Conservation (phyloP, 2,329 filamentous ascomycete genomes). For the Coniochaeta ligniaria region DNA sequence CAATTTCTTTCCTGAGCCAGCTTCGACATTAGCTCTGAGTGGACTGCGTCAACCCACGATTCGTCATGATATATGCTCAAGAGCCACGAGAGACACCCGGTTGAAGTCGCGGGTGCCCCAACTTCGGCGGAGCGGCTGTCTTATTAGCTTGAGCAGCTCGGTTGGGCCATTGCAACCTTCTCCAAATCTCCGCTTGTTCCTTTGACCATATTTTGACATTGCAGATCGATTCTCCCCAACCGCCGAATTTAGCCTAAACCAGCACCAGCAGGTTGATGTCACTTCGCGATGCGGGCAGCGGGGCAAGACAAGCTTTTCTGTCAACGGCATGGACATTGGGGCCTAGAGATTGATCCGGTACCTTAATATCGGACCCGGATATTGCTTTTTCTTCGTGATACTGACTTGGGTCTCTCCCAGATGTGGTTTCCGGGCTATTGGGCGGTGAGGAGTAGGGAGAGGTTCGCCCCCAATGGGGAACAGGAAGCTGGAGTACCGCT, state of each 20-base stretch:
- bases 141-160: neutral
- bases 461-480: neutral
- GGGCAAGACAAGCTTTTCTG: neutral
- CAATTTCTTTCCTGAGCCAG: neutral
- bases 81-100: neutral
- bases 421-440: neutral
- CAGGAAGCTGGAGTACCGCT: neutral
- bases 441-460: neutral
- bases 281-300: neutral
- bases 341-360: neutral
- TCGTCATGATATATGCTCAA: neutral
- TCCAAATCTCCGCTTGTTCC: neutral
- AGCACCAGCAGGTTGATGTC: neutral
- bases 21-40: neutral
- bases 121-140: neutral
- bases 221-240: neutral
- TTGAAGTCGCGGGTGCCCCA: neutral
- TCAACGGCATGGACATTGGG: neutral
- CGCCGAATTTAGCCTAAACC: constrained; percentile 1
- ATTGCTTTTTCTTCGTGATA: neutral
- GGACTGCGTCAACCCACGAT: neutral
- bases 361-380: neutral
- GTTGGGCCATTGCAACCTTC: neutral
- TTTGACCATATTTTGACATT: neutral
- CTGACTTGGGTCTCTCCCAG: neutral